Base-by-base conservation (phyloP, 2,329 filamentous ascomycete species). In the Fusarium sp. region DNA sequence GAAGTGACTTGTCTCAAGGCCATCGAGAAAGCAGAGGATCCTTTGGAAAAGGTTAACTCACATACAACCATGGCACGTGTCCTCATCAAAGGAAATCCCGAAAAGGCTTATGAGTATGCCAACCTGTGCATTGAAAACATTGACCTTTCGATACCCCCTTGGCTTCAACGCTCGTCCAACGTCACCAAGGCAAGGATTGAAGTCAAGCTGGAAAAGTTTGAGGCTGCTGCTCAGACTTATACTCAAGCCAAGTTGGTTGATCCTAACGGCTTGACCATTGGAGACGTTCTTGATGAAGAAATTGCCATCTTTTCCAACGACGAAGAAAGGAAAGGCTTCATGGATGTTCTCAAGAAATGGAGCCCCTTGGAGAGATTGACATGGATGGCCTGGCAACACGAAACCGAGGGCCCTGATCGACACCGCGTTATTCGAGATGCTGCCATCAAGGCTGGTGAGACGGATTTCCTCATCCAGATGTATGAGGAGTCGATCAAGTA, bases 361-460 rank as follows among this genome's bases (percentile, higher is more conserved):
- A 76, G 45, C 12, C 66, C 76, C 0, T 61, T 79, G 8, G 77
- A 80, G 58, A 71, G 77, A 5, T 54, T 80, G 17, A 77, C 77
- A 0, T 80, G 77, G 75, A 62, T 80, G 56, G 70, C 76, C 0
- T 80, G 74, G 68, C 58, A 76, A 17, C 79, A 78, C 43, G 67
- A 64, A 8, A 70, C 73, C 2, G 10, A 56, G 8, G 63, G 58
- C 3, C 30, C 30, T 1, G 63, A 71, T 3, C 66, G 75, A 5
- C 69, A 73, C 14, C 15, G 27, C 3, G 12, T 32, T 6, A 58
- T 79, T 25, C 68, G 74, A 15, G 61, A 69, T 14, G 63, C 69
- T 8, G 74, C 78, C 4, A 63, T 68, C 4, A 40, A 69, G 17
- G 67, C 72, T 1, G 70, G 69, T 3, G 77, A 79, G 27, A 52